Evolutionary conservation across 2,329 filamentous ascomycete species (phyloP).

Genomic region (Acrocalymma vagum): DNA sequence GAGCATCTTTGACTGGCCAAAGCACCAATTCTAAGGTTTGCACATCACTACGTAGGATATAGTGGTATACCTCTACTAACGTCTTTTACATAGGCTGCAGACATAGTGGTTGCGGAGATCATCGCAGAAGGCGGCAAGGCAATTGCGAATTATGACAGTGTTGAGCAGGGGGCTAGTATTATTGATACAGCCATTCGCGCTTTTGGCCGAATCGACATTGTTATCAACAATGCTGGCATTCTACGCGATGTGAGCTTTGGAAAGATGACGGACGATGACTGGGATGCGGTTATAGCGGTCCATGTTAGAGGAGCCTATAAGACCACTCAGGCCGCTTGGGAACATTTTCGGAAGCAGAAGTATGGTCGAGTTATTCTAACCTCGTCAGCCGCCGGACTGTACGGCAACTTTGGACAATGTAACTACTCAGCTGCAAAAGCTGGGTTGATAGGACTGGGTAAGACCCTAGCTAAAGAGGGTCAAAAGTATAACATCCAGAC

Average conservation of each 20-base stretch:
- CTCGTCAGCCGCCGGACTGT: conserved; percentile 92
- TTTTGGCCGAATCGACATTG: conserved; percentile 88
- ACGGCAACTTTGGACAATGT: conserved; percentile 93
- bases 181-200: conserved; percentile 85
- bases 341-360: conserved; percentile 98
- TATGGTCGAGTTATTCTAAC: conserved; percentile 97
- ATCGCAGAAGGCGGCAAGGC: conserved; percentile 91
- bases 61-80: conserved; percentile 20
- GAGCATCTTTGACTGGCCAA: conserved; percentile 91
- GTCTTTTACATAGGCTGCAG: conserved; percentile 69
- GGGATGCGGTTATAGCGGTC: conserved; percentile 93
- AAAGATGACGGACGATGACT: conserved; percentile 97
- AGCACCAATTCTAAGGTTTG: conserved; percentile 88
- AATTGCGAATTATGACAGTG: conserved; percentile 95
- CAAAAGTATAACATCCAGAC: conserved; percentile 96
- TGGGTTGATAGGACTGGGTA: conserved; percentile 93
- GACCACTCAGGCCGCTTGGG: conserved; percentile 93
- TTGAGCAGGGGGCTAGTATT: conserved; percentile 92
- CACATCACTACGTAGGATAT: too few species aligned
- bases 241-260: conserved; percentile 96
- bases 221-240: conserved; percentile 98
- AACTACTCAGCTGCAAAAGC: conserved; percentile 99
- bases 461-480: conserved; percentile 97
- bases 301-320: conserved; percentile 96
- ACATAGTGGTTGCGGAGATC: conserved; percentile 84